Percentiles rank a stretch among this genome's conserved stretches.
Evolutionary conservation across 176 grass and related monocot genomes (phyloP).

Genomic region (Puya raimondii): DNA sequence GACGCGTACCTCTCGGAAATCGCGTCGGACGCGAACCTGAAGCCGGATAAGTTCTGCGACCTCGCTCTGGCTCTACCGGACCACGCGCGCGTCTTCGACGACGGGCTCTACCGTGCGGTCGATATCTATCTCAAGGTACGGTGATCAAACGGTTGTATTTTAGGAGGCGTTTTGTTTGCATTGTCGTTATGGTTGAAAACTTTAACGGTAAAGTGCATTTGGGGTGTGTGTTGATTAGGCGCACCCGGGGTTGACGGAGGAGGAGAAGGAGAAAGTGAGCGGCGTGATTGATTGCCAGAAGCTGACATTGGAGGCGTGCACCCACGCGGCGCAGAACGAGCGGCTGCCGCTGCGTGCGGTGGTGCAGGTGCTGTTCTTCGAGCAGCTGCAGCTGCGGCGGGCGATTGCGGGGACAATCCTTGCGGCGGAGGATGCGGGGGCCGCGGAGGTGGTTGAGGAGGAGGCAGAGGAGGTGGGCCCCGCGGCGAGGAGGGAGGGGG

Average conservation of each 20-base stretch:
- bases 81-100: constrained; percentile 63
- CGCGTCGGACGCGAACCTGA: constrained; percentile 82
- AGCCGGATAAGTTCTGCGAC: constrained; percentile 74
- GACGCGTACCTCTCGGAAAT: constrained; percentile 86
- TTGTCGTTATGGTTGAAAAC: constrained; percentile 1
- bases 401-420: constrained; percentile 72
- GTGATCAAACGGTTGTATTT: neutral
- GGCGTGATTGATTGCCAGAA: constrained; percentile 78
- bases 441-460: constrained; percentile 26
- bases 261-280: constrained; percentile 86
- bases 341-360: constrained; percentile 78
- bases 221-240: constrained; percentile 32
- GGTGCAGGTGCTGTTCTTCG: constrained; percentile 97
- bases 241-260: constrained; percentile 55
- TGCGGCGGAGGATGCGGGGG: constrained; percentile 35
- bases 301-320: constrained; percentile 89
- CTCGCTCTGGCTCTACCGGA: constrained; percentile 89
- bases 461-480: neutral
- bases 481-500: constrained; percentile 2
- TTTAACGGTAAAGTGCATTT: constrained; percentile 13
- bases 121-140: constrained; percentile 93
- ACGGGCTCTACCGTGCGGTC: constrained; percentile 90
- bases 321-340: constrained; percentile 90
- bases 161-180: neutral
- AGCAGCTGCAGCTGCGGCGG: constrained; percentile 90